Conservation (phyloP, 495 filamentous ascomycete species). For the Pyrenula massariospora region DNA sequence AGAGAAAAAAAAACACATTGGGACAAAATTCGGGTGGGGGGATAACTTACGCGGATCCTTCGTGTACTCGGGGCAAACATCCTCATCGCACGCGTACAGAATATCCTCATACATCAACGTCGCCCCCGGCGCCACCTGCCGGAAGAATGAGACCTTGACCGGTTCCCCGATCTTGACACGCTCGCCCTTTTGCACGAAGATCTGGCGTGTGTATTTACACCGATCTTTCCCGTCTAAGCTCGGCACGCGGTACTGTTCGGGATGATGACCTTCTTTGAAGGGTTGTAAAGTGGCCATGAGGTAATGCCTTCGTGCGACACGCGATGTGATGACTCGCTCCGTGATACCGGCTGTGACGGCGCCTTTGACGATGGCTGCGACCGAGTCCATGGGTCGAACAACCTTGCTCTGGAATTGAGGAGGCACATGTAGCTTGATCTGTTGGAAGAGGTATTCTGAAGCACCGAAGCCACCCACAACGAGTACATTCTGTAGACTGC, state of each 20-base stretch:
- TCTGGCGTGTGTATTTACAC: constrained; percentile 97
- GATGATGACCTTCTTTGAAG: constrained; percentile 97
- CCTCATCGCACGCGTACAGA: constrained; percentile 93
- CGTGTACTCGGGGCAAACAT: constrained; percentile 96
- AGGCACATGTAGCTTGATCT: constrained; percentile 69
- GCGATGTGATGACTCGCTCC: constrained; percentile 89
- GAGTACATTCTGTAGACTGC: constrained; percentile 63
- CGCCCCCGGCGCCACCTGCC: constrained; percentile 92
- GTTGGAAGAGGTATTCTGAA: constrained; percentile 74
- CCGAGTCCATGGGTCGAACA: constrained; percentile 75
- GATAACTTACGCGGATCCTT: constrained; percentile 89
- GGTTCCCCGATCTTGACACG: constrained; percentile 98
- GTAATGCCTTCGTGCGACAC: constrained; percentile 96
- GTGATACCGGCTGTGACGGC: constrained; percentile 88
- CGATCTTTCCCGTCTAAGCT: constrained; percentile 93
- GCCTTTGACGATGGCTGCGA: constrained; percentile 71
- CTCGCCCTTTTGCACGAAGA: constrained; percentile 98
- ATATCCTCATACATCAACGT: constrained; percentile 99
- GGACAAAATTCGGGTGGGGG: neutral
- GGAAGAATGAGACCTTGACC: constrained; percentile 97
- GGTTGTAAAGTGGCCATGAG: constrained; percentile 98
- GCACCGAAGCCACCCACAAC: constrained; percentile 73
- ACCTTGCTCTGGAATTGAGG: constrained; percentile 71
- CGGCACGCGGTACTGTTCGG: constrained; percentile 93
- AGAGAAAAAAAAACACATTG: constrained; percentile 1